Percentiles rank a stretch among this genome's conserved stretches.
These are phyloP conservation scores for Taxawa tesnikishii DNA, from an alignment of 2,329 filamentous ascomycete species.

Conservation along the genomic window DNA sequence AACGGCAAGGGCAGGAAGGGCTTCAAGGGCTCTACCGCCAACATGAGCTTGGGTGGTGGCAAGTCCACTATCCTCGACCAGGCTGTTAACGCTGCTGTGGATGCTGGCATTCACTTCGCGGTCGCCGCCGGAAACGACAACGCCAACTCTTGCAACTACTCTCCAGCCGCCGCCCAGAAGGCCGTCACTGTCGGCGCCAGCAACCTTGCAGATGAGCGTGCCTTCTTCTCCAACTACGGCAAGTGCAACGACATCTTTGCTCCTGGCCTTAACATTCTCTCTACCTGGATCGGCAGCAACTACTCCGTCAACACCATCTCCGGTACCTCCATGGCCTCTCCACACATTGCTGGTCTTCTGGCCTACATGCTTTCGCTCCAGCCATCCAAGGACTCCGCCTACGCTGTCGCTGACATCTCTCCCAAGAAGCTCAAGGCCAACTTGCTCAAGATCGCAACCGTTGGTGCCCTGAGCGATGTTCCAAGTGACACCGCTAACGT, in stretches of 20 bases:
- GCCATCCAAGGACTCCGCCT: constrained; percentile 79
- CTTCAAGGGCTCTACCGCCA: constrained; percentile 98
- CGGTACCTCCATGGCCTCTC: constrained; percentile 97
- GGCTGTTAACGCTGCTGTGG: constrained; percentile 87
- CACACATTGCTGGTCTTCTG: constrained; percentile 89
- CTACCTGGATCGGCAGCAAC: constrained; percentile 96
- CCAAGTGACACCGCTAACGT: constrained; percentile 77
- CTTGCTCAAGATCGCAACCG: constrained; percentile 72
- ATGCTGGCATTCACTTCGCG: constrained; percentile 88
- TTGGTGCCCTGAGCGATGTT: constrained; percentile 66
- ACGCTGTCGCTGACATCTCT: constrained; percentile 76
- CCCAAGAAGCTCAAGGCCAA: constrained; percentile 89
- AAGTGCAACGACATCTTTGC: constrained; percentile 99
- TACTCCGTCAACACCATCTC: constrained; percentile 98
- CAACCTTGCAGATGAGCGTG: constrained; percentile 84
- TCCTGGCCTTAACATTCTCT: constrained; percentile 90
- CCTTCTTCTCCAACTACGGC: constrained; percentile 99
- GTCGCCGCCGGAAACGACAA: constrained; percentile 99
- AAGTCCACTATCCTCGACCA: constrained; percentile 86
- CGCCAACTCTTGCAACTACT: constrained; percentile 98
- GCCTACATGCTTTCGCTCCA: constrained; percentile 98
- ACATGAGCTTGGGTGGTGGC: constrained; percentile 98
- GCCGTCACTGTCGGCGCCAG: constrained; percentile 95
- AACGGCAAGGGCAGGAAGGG: constrained; percentile 70
- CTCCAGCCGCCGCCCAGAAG: constrained; percentile 80